These are phyloP conservation scores for Bretschneidera sinensis DNA, from an alignment of 345 rosid species.

Conservation along the genomic window DNA sequence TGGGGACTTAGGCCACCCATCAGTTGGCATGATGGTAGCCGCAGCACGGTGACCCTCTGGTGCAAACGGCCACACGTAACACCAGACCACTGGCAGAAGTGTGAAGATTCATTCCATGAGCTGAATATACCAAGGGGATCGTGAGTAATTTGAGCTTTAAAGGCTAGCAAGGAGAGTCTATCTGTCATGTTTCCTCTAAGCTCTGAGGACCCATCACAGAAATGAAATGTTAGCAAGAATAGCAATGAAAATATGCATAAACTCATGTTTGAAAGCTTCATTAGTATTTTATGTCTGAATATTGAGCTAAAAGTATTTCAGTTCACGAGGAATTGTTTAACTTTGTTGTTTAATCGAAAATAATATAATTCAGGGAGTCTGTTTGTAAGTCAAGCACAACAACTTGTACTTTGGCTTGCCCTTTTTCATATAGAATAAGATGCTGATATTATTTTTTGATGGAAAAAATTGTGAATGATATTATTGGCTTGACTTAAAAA, in stretches of 20 bases:
- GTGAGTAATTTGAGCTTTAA: constrained; percentile 22
- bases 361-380: too few species aligned
- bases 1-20: constrained; percentile 22
- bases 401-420: too few species aligned
- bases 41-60: constrained; percentile 22
- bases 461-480: too few species aligned
- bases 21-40: constrained; percentile 16
- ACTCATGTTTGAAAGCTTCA: not conserved
- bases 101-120: constrained; percentile 25
- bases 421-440: too few species aligned
- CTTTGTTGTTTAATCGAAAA: too few species aligned
- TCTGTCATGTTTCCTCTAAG: constrained; percentile 18
- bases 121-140: constrained; percentile 15
- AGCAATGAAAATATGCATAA: not conserved
- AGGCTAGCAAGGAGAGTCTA: constrained; percentile 16
- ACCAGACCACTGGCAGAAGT: constrained; percentile 24
- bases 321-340: too few species aligned
- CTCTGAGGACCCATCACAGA: not conserved
- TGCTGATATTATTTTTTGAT: too few species aligned
- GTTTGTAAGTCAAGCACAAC: too few species aligned
- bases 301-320: too few species aligned
- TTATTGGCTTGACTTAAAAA: too few species aligned
- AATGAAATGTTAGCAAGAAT: not conserved
- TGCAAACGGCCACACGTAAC: constrained; percentile 17
- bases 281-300: too few species aligned